Base-by-base conservation (phyloP, 306 rosid genomes). In the Erythrophleum fordii region DNA sequence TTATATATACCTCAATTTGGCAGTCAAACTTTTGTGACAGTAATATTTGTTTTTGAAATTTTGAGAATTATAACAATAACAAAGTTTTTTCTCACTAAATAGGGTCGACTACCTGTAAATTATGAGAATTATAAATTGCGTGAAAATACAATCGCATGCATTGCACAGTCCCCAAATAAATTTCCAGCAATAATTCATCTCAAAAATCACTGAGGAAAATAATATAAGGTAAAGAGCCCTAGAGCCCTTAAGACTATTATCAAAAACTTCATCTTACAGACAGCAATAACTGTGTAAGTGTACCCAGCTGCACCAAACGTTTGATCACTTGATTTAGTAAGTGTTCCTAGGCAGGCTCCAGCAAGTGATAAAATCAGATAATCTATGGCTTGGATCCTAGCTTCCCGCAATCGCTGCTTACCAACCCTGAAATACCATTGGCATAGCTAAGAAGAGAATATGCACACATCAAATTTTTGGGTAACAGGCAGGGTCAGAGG, bases 331-430 rank as follows among this genome's bases (percentile, higher is more conserved):
- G 77, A 71, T 60, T 84, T 85, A 10, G 90, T 73, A 66, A 93
- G 87, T 44, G 88, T 83, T 88, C 97, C 97, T 84, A 93, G 83
- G 91, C 97, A 91, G 67, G 97, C 97, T 79, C 97, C 97, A 51
- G 96, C 97, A 41, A 93, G 96, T 66, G 91, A 85, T 59, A 93
- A 81, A 82, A 91, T 93, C 66, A 93, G 83, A 83, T 93, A 93
- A 85, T 93, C 96, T 56, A 91, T 89, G 48, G 92, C 90, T 81
- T 91, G 91, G 31, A 81, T 86, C 75, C 60, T 86, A 42, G 96
- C 81, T 80, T 93, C 97, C 77, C 97, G 85, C 51, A 91, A 80
- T 79, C 90, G 85, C 88, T 93, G 97, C 87, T 93, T 93, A 72
- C 86, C 86, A 52, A 84, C 84, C 86, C 97, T 93, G 85, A 78